A percentile compares a stretch with the other conserved stretches of the same genome.
phyloP scores from a whole-genome alignment of 306 rosid species.

The Astragalus membranaceus region DNA sequence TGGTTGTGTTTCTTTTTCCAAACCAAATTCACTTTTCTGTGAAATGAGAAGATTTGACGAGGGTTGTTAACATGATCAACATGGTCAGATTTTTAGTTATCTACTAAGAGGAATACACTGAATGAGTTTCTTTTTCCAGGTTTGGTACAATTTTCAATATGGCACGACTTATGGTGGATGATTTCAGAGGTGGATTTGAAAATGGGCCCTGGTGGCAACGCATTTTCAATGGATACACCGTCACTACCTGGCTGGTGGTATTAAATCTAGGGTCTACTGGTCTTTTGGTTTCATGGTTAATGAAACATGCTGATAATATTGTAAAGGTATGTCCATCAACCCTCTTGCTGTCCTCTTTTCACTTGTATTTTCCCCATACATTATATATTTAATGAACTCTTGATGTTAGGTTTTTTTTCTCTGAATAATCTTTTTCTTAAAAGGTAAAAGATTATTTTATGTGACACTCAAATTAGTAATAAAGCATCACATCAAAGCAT shows the following conservation, averaged over 20 bases:
- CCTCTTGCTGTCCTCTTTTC: slow-evolving; percentile 12
- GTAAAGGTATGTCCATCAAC: slow-evolving; percentile 52
- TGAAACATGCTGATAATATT: slow-evolving; percentile 96
- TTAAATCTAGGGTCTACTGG: slow-evolving; percentile 95
- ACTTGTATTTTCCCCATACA: neutral
- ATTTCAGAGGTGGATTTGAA: slow-evolving; percentile 88
- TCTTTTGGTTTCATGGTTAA: slow-evolving; percentile 89
- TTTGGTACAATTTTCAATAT: slow-evolving; percentile 89
- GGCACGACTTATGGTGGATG: slow-evolving; percentile 74
- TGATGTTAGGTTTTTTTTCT: neutral
- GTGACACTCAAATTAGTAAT: neutral
- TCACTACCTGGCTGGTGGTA: slow-evolving; percentile 89
- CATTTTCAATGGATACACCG: slow-evolving; percentile 68
- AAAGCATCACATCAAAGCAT: neutral
- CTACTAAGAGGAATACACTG: neutral
- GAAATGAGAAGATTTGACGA: neutral
- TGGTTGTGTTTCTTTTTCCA: neutral
- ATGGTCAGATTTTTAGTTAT: neutral
- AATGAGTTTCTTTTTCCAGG: slow-evolving; percentile 39
- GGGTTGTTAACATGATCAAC: neutral
- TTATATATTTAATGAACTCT: neutral
- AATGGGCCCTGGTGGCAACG: slow-evolving; percentile 97
- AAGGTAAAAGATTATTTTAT: neutral
- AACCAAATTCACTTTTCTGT: neutral
- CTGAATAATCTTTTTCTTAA: neutral